Base-by-base conservation (phyloP, 352 stramenopile genomes). In the Phytophthora sp. region DNA sequence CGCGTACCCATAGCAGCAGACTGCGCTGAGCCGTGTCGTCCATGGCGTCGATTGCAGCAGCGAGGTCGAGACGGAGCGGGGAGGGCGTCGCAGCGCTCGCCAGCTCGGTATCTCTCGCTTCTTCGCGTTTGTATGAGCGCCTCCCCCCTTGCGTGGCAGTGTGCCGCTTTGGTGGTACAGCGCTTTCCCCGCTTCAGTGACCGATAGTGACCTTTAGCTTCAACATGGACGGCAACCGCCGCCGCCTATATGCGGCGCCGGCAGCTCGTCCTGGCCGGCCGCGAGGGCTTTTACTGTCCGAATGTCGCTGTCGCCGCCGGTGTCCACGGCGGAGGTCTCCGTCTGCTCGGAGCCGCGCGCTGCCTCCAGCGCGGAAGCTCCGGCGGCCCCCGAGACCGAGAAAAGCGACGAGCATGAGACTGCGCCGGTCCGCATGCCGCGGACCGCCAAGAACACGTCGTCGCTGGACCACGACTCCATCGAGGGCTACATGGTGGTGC, bases 1-100 rank as follows among this genome's bases (percentile, higher is more conserved):
- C 42, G 18, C 79, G 62, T 73, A 92, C 83, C 83, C 83, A 92
- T 18, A 88, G 72, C 48, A 92, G 72, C 44, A 92, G 69, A 58
- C 83, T 92, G 63, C 81, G 79, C 70, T 88, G 76, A n/a, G 82
- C 76, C 5, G 75, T 82, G 54, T 90, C 83, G 71, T 91, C 81
- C 83, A 92, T 92, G 34, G 8, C 20, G 37, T 46, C 18, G 11
- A 17, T 21, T 43, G n/a, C n/a, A n/a, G n/a, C n/a, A n/a, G 24
- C 18, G 27, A 38, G 48, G 44, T 24, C n/a, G 42, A 42, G 39
- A 23, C 23, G 24, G 23, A 52, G 37, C 54, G 32, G 31, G 32
- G 27, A 41, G 58, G 26, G 21, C 4, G 11, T 10, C 48, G 49
- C 24, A 23, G 35, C 38, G 37, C 12, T 48, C 46, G 35, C 43